Percentiles rank a stretch among this genome's conserved stretches.
phyloP scores from a whole-genome alignment of 1,284 basidiomycete species.

The Sutorius eximius region DNA sequence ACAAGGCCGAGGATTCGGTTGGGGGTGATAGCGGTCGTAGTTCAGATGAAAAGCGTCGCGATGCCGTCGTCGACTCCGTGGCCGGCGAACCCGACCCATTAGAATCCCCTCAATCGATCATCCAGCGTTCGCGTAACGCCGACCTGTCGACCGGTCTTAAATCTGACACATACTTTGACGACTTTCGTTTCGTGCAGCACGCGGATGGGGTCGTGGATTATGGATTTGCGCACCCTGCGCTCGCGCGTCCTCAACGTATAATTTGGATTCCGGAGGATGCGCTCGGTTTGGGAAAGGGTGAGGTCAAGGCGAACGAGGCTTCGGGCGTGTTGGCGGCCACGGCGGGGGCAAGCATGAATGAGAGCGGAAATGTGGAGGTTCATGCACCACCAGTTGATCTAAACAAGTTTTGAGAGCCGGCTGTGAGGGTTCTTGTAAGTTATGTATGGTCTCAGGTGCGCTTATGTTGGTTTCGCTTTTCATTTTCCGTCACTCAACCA shows the following conservation, averaged over 20 bases:
- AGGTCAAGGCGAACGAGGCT: constrained; percentile 57
- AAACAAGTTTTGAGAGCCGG: constrained; percentile 29
- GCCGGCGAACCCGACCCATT: constrained; percentile 6
- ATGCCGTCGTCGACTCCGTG: constrained; percentile 15
- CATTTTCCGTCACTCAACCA: too few species aligned
- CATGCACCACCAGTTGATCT: constrained; percentile 41
- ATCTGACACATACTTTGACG: constrained; percentile 20
- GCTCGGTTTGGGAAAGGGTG: constrained; percentile 55
- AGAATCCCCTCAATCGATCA: not conserved
- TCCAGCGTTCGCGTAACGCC: not conserved
- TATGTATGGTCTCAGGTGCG: too few species aligned
- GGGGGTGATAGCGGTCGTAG: constrained; percentile 21
- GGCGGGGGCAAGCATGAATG: constrained; percentile 62
- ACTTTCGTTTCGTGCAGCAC: constrained; percentile 20
- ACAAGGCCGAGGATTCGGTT: constrained; percentile 36
- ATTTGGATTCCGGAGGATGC: constrained; percentile 85
- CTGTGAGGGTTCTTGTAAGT: not conserved
- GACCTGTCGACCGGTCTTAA: constrained; percentile 6
- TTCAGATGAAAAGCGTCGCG: constrained; percentile 14
- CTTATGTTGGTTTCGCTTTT: too few species aligned
- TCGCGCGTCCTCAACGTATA: constrained; percentile 68
- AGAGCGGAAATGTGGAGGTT: constrained; percentile 67
- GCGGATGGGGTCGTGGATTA: constrained; percentile 38
- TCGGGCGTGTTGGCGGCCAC: constrained; percentile 60
- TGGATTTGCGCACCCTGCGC: constrained; percentile 81